These are phyloP conservation scores for Globisporangium nodosum DNA, from an alignment of 352 stramenopile genomes.

Conservation along the genomic window DNA sequence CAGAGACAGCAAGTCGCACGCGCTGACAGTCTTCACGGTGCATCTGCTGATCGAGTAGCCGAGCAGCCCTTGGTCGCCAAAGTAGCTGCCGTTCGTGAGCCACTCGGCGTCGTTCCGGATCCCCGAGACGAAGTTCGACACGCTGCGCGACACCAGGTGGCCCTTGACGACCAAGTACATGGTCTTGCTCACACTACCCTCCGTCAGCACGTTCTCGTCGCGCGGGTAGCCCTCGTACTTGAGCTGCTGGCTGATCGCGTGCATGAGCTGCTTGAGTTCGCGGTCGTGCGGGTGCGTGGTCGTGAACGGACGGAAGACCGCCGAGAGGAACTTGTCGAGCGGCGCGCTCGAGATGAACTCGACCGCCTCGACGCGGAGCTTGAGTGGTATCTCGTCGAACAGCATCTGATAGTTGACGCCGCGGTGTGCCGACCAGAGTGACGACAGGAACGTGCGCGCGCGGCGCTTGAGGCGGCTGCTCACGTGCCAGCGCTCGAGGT, in stretches of 20 bases:
- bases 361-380: slow-evolving; percentile 48
- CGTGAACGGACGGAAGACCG: slow-evolving; percentile 40
- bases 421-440: slow-evolving; percentile 50
- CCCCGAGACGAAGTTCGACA: not conserved
- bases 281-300: slow-evolving; percentile 9
- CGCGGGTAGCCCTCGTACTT: slow-evolving; percentile 56
- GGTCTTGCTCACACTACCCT: slow-evolving; percentile 54
- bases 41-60: slow-evolving; percentile 32
- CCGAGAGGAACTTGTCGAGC: slow-evolving; percentile 28
- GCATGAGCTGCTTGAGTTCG: slow-evolving; percentile 16
- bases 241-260: slow-evolving; percentile 20
- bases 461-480: slow-evolving; percentile 29
- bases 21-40: slow-evolving; percentile 12
- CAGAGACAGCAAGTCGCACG: slow-evolving; percentile 15
- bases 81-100: slow-evolving; percentile 36
- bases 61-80: slow-evolving; percentile 52
- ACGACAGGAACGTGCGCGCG: slow-evolving; percentile 40
- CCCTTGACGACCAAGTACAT: slow-evolving; percentile 72
- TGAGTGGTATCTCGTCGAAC: slow-evolving; percentile 43
- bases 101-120: slow-evolving; percentile 1
- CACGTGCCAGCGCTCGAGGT: slow-evolving; percentile 42
- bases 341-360: slow-evolving; percentile 35
- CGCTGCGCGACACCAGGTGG: slow-evolving; percentile 20
- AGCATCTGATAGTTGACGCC: slow-evolving; percentile 54
- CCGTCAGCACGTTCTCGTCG: slow-evolving; percentile 50